Base-by-base conservation (phyloP, 176 grass and related monocot genomes). In the Microstegium vimineum region DNA sequence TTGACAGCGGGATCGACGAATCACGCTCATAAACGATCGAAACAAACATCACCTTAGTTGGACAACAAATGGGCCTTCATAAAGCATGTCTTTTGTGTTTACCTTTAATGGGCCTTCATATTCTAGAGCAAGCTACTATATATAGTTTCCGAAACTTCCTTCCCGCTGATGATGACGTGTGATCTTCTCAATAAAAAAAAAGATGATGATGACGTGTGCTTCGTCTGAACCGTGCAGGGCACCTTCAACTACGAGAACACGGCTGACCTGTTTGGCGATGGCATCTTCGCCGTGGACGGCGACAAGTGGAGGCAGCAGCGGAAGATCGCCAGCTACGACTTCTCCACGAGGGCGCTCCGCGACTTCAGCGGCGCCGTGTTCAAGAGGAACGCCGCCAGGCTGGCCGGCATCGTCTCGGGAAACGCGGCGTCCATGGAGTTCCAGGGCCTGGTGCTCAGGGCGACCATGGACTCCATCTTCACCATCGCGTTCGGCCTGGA, bases 401-500 rank as follows among this genome's bases (percentile, higher is more conserved):
- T 91, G 4, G 84, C 86, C 20, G 63, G 35, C 37, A 10, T 91
- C 25, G 80, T 91, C 46, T 70, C 81, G 46, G 5, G 1, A 0
- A 10, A 16, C 27, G 84, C 83, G 0, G 27, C 37, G 2, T 43
- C 78, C 57, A 72, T 89, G 79, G 80, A 94, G 13, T 79, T 94
- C 13, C 89, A 94, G 79, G 83, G 37, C 8, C 76, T 93, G n/a
- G 64, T 89, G 22, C 65, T 87, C 80, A 82, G 74, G 49, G 88
- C 87, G 0, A 90, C 93, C 15, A 92, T 95, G 88, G 93, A 93
- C 49, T 92, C 93, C 46, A 90, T 93, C 62, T 90, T 89, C 61
- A 84, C 75, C 41, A 78, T 93, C 37, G 82, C 73, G 1, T 96
- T 96, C 47, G 90, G 90, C 6, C 18, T 66, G 5, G 88, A 96